A percentile compares a stretch with the other conserved stretches of the same genome.
Evolutionary conservation across 148 eudicot species (phyloP).

Genomic region (Silene latifolia): DNA sequence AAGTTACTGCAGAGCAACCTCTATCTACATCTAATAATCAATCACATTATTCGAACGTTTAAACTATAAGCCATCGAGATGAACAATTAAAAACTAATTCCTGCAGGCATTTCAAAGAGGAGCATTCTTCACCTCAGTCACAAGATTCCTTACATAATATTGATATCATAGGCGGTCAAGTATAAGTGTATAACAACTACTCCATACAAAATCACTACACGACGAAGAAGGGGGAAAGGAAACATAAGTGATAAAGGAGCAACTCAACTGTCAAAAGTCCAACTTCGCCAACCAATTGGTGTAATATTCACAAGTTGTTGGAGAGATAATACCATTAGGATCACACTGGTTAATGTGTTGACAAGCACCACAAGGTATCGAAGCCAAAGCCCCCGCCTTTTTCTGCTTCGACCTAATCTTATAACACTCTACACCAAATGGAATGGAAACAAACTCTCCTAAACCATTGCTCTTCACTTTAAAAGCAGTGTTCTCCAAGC

Average conservation of each 20-base stretch:
- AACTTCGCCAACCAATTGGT: constrained; percentile 39
- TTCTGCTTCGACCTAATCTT: constrained; percentile 23
- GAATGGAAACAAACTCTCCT: constrained; percentile 53
- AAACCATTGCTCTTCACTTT: constrained; percentile 65
- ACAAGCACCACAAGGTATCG: constrained; percentile 74
- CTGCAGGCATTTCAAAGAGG: background rate
- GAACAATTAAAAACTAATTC: background rate
- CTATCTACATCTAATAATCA: background rate
- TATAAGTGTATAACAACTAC: background rate
- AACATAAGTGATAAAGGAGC: background rate
- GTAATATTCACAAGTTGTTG: constrained; percentile 57
- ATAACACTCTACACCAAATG: constrained; percentile 49
- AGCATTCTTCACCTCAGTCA: background rate
- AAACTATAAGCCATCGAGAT: background rate
- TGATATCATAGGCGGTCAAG: background rate
- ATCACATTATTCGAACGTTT: background rate
- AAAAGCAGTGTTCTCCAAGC: constrained; percentile 48
- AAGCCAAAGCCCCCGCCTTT: constrained; percentile 43
- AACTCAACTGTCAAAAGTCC: constrained; percentile 18
- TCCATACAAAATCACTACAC: background rate
- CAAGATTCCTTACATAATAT: background rate
- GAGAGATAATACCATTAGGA: constrained; percentile 68
- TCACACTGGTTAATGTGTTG: constrained; percentile 52
- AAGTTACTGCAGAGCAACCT: background rate
- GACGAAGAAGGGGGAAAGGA: background rate